Evolutionary conservation across 441 rosid genomes (phyloP).

Genomic region (Bruguiera hainesii): DNA sequence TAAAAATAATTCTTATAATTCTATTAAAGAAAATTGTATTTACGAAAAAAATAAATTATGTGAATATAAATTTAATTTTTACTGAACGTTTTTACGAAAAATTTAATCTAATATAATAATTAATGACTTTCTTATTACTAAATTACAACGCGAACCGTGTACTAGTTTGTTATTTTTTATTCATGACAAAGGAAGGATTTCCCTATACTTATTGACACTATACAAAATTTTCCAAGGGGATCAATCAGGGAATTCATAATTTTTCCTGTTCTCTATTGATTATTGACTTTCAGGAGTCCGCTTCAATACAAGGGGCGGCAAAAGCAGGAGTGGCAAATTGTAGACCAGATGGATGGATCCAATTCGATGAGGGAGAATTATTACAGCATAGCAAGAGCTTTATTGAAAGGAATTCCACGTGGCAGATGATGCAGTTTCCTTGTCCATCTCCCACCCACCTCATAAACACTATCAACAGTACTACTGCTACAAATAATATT

Average conservation of each 20-base stretch:
- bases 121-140: too few species aligned
- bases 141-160: not conserved
- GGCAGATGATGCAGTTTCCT: constrained; percentile 69
- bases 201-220: not conserved
- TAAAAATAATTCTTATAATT: too few species aligned
- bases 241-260: not conserved
- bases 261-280: constrained; percentile 4
- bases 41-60: too few species aligned
- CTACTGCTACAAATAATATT: constrained; percentile 16
- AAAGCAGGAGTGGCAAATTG: constrained; percentile 29
- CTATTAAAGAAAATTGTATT: too few species aligned
- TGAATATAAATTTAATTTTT: too few species aligned
- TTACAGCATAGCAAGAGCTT: constrained; percentile 39
- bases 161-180: not conserved
- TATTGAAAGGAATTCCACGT: constrained; percentile 60
- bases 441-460: constrained; percentile 43
- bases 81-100: too few species aligned
- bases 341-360: constrained; percentile 44
- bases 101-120: too few species aligned
- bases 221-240: not conserved
- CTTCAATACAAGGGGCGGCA: constrained; percentile 32
- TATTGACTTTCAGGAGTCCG: constrained; percentile 42
- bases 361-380: constrained; percentile 42
- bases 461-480: constrained; percentile 31
- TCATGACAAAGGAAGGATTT: not conserved